Evolutionary conservation across 768 basidiomycete species (phyloP).

Genomic region (Naganishia kalamii): DNA sequence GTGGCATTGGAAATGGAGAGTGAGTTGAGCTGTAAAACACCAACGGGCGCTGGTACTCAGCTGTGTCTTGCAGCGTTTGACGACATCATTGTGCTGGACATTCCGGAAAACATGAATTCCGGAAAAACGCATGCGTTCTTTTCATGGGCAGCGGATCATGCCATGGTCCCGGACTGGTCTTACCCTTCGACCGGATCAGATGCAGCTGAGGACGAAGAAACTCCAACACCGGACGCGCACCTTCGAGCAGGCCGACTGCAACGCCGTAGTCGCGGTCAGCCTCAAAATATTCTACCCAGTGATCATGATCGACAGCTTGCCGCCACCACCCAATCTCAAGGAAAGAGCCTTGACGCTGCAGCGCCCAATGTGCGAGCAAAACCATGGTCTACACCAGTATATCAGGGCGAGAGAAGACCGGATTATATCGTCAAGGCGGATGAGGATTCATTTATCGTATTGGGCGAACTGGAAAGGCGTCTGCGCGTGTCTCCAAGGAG

Average conservation of each 20-base stretch:
- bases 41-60: slow-evolving; percentile 3
- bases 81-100: slow-evolving; percentile 59
- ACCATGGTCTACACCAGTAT: slow-evolving; percentile 13
- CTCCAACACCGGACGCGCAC: background rate
- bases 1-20: slow-evolving; percentile 86
- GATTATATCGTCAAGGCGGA: slow-evolving; percentile 92
- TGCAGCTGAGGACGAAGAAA: background rate
- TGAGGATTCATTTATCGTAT: slow-evolving; percentile 91
- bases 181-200: slow-evolving; percentile 21
- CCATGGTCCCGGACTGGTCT: slow-evolving; percentile 77
- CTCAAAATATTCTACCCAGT: background rate
- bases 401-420: slow-evolving; percentile 58
- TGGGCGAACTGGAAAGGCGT: slow-evolving; percentile 87
- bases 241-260: background rate
- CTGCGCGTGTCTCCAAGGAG: slow-evolving; percentile 68
- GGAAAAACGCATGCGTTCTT: slow-evolving; percentile 91
- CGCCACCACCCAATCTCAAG: background rate
- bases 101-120: slow-evolving; percentile 88
- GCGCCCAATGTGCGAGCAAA: background rate
- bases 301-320: background rate
- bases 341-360: background rate
- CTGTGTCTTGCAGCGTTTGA: slow-evolving; percentile 34
- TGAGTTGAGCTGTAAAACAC: slow-evolving; percentile 49
- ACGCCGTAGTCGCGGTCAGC: background rate
- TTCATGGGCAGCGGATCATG: slow-evolving; percentile 82